phyloP scores from a whole-genome alignment of 2,329 filamentous ascomycete genomes.

The Penicillium sp. region DNA sequence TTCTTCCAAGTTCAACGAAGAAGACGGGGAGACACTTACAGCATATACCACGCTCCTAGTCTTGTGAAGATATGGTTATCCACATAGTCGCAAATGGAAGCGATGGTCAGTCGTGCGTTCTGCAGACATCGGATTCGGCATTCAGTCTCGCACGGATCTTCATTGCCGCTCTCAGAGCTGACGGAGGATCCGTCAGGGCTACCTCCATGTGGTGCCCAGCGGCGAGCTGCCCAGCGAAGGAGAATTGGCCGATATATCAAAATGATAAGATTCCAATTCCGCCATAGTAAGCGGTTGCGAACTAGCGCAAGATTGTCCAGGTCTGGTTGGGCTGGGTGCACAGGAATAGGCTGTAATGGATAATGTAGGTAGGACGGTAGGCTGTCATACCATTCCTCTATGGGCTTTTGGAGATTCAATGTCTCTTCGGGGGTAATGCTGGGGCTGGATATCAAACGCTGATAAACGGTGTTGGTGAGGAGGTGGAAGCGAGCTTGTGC shows the following conservation, averaged over 20 bases:
- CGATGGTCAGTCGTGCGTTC: constrained; percentile 43
- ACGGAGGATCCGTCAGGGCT: constrained; percentile 18
- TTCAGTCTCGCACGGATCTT: constrained; percentile 39
- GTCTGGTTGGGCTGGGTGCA: constrained; percentile 30
- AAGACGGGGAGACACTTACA: constrained; percentile 27
- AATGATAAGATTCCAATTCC: constrained; percentile 45
- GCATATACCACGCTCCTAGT: constrained; percentile 46
- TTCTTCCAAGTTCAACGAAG: not conserved
- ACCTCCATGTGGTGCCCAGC: constrained; percentile 30
- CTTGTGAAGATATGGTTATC: constrained; percentile 41
- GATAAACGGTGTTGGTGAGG: constrained; percentile 46
- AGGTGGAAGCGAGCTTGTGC: constrained; percentile 45
- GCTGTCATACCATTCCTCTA: constrained; percentile 43
- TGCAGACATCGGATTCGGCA: constrained; percentile 42
- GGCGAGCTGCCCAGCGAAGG: constrained; percentile 40
- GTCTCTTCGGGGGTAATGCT: constrained; percentile 44
- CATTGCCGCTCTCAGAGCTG: constrained; percentile 26
- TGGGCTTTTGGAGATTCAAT: constrained; percentile 40
- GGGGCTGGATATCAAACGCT: constrained; percentile 45
- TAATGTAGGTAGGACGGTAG: constrained; percentile 44
- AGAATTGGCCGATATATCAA: constrained; percentile 46
- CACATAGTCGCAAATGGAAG: constrained; percentile 44
- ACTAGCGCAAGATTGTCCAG: constrained; percentile 40
- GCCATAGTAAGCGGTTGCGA: constrained; percentile 43
- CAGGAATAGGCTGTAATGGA: constrained; percentile 21